Evolutionary conservation across 495 filamentous ascomycete genomes (phyloP), one percentile per base, ranked within the genome.

Genomic region (Polyplosphaeria fusca): DNA sequence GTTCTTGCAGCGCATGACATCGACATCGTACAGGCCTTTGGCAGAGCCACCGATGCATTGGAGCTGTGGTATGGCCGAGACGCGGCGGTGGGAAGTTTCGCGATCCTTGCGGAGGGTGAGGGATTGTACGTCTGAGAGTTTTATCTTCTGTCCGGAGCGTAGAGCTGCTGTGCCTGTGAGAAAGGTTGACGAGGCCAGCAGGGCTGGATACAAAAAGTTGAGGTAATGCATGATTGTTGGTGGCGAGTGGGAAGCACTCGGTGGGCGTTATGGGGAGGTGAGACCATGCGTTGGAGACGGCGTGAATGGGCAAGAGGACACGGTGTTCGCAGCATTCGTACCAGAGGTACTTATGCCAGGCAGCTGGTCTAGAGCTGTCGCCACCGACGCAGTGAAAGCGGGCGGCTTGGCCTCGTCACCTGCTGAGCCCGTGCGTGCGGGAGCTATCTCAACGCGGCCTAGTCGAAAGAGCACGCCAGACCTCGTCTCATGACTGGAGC

Each of bases 1-100:
- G 71, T 97, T 98, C 50, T 78, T 84, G 76, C 93, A 98, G 53
- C 89, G 89, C 84, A 98, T 86, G 5, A 84, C 73, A 62, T 91
- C 86, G 52, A 95, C 72, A 19, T 80, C 69, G 73, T 93, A 87
- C 26, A 88, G 77, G 18, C 74, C 73, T 61, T 76, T 71, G 22
- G 76, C 79, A 13, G 76, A 80, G 32, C 84, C 79, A 12, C 90
- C 90, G 54, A 85, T 72, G 76, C 93, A 97, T 63, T 74, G 81
- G n/a, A 96, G 78, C 73, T 88, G 93, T 0, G 89, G 89, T 43
- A 94, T 77, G 4, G 93, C 71, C 19, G 86, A 62, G 4, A 92
- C 81, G 51, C 93, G 89, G 3, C 91, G 86, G 61, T 86, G 77
- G 32, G 80, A 81, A 0, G 93, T 97, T 44, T 77, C 72, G 46